Conservation (phyloP, 2,329 filamentous ascomycete species). For the Fusarium austroafricanum region DNA sequence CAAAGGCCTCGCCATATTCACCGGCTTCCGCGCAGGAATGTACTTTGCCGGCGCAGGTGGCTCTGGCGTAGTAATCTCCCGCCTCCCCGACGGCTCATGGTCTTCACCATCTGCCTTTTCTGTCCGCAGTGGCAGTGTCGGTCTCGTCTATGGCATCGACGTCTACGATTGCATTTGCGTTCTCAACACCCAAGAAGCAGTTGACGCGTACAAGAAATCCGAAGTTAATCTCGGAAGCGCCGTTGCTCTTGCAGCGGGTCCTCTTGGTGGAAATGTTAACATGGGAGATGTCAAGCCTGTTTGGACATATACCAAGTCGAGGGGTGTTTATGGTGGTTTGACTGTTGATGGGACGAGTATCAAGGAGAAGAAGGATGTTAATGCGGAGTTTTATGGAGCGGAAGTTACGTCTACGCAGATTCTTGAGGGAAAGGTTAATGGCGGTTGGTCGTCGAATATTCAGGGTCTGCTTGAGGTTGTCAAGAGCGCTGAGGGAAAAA, state of each 20-base stretch:
- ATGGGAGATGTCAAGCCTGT: constrained; percentile 7
- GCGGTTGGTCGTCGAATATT: not conserved
- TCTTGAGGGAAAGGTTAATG: not conserved
- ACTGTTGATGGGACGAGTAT: constrained; percentile 11
- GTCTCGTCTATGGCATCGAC: constrained; percentile 13
- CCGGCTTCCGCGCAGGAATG: constrained; percentile 20
- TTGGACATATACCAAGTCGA: constrained; percentile 12
- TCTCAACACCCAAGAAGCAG: constrained; percentile 8
- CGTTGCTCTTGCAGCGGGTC: constrained; percentile 6
- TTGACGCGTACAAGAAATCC: constrained; percentile 1
- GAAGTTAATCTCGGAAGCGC: constrained; percentile 18
- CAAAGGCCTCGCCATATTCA: constrained; percentile 13
- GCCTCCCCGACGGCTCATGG: constrained; percentile 1
- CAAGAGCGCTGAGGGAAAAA: not conserved
- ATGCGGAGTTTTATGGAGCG: not conserved
- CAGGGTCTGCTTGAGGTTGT: not conserved
- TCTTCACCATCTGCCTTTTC: constrained; percentile 5
- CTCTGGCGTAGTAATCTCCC: constrained; percentile 4
- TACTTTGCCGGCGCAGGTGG: constrained; percentile 16
- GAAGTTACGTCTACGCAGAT: constrained; percentile 1
- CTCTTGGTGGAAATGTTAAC: not conserved
- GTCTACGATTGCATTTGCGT: constrained; percentile 16
- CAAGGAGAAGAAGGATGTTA: constrained; percentile 3
- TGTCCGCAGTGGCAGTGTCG: constrained; percentile 18
- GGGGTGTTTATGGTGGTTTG: constrained; percentile 11